phyloP scores from a whole-genome alignment of 345 rosid genomes.

The Trapa incisa region DNA sequence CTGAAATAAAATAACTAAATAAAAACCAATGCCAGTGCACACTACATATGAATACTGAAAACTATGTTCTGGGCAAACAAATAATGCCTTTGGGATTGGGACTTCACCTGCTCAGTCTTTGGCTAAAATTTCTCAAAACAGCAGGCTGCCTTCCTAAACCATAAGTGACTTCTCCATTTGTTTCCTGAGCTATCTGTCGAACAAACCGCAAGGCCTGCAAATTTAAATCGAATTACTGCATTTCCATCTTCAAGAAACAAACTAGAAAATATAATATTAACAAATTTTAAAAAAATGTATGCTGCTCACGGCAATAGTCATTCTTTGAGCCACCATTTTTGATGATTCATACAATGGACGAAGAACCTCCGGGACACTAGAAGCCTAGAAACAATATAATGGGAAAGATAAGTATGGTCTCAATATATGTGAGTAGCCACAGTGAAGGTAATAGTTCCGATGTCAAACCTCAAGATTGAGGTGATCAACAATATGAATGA shows the following conservation, averaged over 20 bases:
- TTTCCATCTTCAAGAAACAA: neutral
- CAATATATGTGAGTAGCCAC: too few species aligned
- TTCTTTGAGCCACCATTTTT: slow-evolving; percentile 81
- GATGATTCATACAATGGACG: slow-evolving; percentile 94
- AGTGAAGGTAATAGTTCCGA: neutral
- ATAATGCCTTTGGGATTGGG: too few species aligned
- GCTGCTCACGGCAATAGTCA: slow-evolving; percentile 89
- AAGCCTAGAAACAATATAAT: slow-evolving; percentile 37
- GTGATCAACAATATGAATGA: slow-evolving; percentile 93
- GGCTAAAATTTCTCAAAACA: slow-evolving; percentile 88
- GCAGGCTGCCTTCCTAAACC: slow-evolving; percentile 94
- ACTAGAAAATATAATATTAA: neutral
- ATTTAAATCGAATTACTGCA: slow-evolving; percentile 4
- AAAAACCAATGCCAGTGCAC: neutral
- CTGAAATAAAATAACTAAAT: slow-evolving; percentile 13
- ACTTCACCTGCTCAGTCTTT: slow-evolving; percentile 79
- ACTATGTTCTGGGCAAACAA: neutral
- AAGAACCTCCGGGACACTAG: slow-evolving; percentile 98
- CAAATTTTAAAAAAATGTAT: neutral
- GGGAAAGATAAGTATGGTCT: neutral
- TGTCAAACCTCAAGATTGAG: slow-evolving; percentile 70
- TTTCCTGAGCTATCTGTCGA: slow-evolving; percentile 89
- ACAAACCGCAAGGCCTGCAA: slow-evolving; percentile 68
- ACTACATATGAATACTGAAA: neutral
- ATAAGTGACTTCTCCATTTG: slow-evolving; percentile 87